Evolutionary conservation across 257 asterid genomes (phyloP).

Genomic region (Solanum sejunctum): DNA sequence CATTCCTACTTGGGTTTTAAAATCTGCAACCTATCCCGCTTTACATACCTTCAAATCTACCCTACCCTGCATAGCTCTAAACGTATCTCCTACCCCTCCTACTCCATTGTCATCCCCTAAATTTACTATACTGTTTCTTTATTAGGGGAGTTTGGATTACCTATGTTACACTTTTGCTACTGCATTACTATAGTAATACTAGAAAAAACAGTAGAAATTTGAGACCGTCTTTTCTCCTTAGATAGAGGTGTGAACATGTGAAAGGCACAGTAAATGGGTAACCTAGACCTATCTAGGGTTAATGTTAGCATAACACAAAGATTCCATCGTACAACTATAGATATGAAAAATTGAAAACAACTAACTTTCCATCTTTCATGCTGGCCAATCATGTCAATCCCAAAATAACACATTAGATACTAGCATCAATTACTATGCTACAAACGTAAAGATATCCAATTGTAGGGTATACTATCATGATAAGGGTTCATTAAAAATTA

Average conservation of each 20-base stretch:
- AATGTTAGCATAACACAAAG: background rate
- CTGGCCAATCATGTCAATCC: background rate
- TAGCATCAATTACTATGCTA: background rate
- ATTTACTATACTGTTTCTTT: too few relatives aligned
- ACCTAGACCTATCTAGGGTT: background rate
- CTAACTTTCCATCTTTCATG: background rate
- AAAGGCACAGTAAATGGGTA: background rate
- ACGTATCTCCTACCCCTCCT: fast-evolving
- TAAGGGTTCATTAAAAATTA: background rate
- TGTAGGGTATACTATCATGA: background rate
- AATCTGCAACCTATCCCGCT: too few relatives aligned
- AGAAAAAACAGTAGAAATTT: background rate
- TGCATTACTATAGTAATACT: background rate
- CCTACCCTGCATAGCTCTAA: too few relatives aligned
- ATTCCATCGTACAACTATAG: background rate
- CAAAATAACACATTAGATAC: background rate
- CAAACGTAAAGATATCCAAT: background rate
- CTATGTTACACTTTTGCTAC: too few relatives aligned
- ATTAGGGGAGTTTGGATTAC: too few relatives aligned
- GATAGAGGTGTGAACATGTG: background rate
- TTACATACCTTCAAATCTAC: too few relatives aligned
- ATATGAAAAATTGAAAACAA: background rate
- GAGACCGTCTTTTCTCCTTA: background rate
- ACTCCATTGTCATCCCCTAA: too few relatives aligned
- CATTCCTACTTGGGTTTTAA: too few relatives aligned